These are phyloP conservation scores for Saccharomyces hybrid DNA, from an alignment of 1,139 yeast species.

Conservation along the genomic window DNA sequence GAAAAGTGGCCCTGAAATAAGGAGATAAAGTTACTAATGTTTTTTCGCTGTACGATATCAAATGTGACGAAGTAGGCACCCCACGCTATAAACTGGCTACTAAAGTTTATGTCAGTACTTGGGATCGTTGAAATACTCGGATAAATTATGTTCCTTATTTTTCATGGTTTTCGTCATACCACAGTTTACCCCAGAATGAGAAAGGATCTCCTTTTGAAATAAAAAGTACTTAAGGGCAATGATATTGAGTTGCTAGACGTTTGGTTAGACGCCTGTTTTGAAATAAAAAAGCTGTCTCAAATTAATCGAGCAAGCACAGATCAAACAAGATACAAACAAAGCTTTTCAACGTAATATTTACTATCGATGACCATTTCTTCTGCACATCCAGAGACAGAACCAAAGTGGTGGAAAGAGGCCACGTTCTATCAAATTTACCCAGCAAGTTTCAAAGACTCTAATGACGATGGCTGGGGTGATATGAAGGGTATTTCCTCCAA, in stretches of 20 bases:
- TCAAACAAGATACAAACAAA: not conserved
- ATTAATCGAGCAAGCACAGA: not conserved
- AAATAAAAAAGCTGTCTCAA: not conserved
- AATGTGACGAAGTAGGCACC: not conserved
- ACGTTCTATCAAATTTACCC: not conserved
- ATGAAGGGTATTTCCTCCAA: not conserved
- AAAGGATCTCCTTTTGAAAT: not conserved
- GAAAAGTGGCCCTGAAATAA: not conserved
- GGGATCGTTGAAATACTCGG: not conserved
- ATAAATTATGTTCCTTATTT: not conserved
- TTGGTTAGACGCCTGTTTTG: not conserved
- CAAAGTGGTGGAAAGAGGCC: not conserved
- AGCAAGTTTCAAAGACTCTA: not conserved
- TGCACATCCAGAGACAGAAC: not conserved
- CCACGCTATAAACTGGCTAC: too few relatives aligned
- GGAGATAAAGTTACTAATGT: not conserved
- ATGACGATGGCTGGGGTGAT: not conserved
- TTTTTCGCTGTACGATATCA: not conserved
- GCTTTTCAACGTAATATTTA: not conserved
- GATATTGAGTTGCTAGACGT: too few relatives aligned
- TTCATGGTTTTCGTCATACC: not conserved
- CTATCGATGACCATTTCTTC: not conserved
- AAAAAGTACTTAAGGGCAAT: not conserved
- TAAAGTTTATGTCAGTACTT: not conserved
- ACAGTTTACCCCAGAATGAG: not conserved